A percentile compares a stretch with the other conserved stretches of the same genome.
These are phyloP conservation scores for Vigna mungo DNA, from an alignment of 306 rosid genomes.

Conservation along the genomic window DNA sequence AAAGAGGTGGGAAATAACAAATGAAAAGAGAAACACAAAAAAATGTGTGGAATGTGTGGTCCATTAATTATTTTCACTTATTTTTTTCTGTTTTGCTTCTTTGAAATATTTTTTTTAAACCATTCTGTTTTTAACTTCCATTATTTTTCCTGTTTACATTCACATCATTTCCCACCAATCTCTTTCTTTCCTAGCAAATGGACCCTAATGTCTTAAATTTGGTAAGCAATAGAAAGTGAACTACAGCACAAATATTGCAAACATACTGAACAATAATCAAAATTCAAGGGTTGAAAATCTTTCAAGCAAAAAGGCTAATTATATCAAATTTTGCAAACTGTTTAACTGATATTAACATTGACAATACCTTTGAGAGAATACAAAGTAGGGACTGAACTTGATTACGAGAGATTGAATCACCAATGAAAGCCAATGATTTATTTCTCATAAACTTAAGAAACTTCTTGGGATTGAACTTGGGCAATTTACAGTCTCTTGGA, in stretches of 20 bases:
- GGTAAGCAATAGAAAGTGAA: neutral
- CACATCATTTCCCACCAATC: neutral
- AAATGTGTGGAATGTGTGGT: neutral
- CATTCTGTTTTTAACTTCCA: neutral
- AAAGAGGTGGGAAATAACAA: neutral
- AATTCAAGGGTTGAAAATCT: neutral
- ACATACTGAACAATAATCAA: neutral
- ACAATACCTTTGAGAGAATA: conserved; percentile 73
- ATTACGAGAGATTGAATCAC: conserved; percentile 92
- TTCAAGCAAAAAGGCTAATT: neutral
- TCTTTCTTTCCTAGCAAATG: neutral
- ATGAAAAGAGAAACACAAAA: neutral
- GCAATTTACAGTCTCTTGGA: conserved; percentile 70
- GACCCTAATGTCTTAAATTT: neutral
- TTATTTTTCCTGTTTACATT: too few species aligned
- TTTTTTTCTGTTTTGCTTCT: too few species aligned
- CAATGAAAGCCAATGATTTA: conserved; percentile 75
- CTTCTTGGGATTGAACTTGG: conserved; percentile 65
- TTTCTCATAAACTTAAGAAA: conserved; percentile 75
- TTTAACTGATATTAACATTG: neutral
- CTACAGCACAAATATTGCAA: neutral
- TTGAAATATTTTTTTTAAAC: too few species aligned
- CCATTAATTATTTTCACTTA: neutral
- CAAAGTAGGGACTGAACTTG: conserved; percentile 90
- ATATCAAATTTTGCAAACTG: conserved; percentile 38